Percentiles rank a stretch among this genome's conserved stretches.
Evolutionary conservation across 768 basidiomycete species (phyloP).

Genomic region (Phaeotremella skinneri): DNA sequence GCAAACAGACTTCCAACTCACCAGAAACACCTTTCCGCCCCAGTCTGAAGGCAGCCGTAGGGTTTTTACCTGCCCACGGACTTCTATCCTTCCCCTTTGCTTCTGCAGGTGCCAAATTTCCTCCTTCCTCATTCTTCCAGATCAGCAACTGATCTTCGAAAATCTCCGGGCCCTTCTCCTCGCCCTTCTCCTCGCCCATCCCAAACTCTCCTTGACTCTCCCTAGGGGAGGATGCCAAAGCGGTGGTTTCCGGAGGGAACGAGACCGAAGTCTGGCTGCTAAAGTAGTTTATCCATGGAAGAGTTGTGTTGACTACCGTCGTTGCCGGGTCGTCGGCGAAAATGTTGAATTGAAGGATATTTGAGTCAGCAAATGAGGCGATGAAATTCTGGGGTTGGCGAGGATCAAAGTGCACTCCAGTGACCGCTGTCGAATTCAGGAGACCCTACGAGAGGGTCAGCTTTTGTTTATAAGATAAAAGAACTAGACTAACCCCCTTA

Average conservation of each 20-base stretch:
- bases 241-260: background rate
- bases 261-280: constrained; percentile 7
- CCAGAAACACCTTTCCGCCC: constrained; percentile 33
- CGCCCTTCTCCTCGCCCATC: background rate
- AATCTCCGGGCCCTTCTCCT: background rate
- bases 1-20: constrained; percentile 14
- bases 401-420: constrained; percentile 40
- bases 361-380: constrained; percentile 38
- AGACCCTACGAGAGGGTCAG: constrained; percentile 33
- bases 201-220: background rate
- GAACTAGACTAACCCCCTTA: constrained; percentile 43
- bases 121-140: constrained; percentile 50
- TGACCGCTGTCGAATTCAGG: constrained; percentile 46
- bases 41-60: constrained; percentile 44
- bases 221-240: background rate
- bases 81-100: constrained; percentile 25
- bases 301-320: constrained; percentile 18
- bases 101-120: constrained; percentile 2
- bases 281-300: constrained; percentile 43
- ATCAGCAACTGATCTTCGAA: constrained; percentile 31
- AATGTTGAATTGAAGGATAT: constrained; percentile 46
- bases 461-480: background rate
- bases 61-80: constrained; percentile 50
- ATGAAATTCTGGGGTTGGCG: constrained; percentile 41
- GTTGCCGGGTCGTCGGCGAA: constrained; percentile 49